Evolutionary conservation across 768 basidiomycete species (phyloP).

Genomic region (Suillus plorans): DNA sequence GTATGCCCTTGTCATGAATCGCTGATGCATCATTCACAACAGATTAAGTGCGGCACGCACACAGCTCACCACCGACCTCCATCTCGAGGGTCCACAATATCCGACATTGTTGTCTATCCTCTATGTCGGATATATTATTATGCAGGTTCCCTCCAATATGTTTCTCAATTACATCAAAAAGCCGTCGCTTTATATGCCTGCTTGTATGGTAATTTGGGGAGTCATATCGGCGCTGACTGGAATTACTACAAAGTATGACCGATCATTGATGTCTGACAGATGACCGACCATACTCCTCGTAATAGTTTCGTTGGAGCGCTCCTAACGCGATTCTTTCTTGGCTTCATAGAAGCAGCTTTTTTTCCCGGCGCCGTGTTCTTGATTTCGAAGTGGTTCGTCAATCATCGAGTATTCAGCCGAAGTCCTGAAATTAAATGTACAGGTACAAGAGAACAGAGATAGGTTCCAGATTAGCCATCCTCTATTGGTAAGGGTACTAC

Average conservation of each 20-base stretch:
- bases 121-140: constrained; percentile 54
- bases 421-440: constrained; percentile 11
- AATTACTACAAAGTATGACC: constrained; percentile 29
- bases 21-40: background rate
- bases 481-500: constrained; percentile 34
- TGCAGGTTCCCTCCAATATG: constrained; percentile 62
- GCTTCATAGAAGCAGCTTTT: constrained; percentile 50
- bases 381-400: constrained; percentile 32
- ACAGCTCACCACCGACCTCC: constrained; percentile 67
- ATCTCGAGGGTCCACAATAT: constrained; percentile 58
- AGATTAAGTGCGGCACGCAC: constrained; percentile 59
- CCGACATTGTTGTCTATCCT: constrained; percentile 67
- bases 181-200: constrained; percentile 66
- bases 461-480: constrained; percentile 40
- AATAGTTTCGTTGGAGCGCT: constrained; percentile 41
- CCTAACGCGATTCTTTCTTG: constrained; percentile 50
- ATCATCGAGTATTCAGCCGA: constrained; percentile 26
- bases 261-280: background rate
- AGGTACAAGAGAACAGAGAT: constrained; percentile 49
- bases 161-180: constrained; percentile 63
- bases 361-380: constrained; percentile 47
- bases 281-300: background rate
- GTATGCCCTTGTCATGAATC: constrained; percentile 33
- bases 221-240: constrained; percentile 50
- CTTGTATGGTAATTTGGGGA: constrained; percentile 74